A percentile compares a stretch with the other conserved stretches of the same genome.
These are phyloP conservation scores for Alectoria sarmentosa DNA, from an alignment of 495 filamentous ascomycete genomes.

Conservation along the genomic window DNA sequence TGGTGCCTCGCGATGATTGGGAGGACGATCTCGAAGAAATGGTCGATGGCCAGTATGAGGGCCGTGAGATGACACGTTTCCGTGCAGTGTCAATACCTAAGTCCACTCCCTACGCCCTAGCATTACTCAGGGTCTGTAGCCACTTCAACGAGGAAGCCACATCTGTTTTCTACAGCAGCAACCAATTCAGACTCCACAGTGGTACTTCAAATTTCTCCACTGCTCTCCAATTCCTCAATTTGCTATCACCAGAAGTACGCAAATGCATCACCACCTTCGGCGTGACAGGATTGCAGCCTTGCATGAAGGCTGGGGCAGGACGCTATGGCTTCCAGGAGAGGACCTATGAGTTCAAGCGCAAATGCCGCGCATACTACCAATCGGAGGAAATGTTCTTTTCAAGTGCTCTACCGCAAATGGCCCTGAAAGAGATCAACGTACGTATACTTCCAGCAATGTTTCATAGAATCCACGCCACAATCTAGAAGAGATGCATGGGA, in stretches of 20 bases:
- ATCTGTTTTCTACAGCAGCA: background rate
- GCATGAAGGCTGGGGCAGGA: background rate
- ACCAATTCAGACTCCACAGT: background rate
- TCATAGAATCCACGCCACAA: too few species aligned
- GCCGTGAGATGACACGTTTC: background rate
- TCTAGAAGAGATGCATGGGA: too few species aligned
- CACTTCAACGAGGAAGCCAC: background rate
- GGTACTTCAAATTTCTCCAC: background rate
- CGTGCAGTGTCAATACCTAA: background rate
- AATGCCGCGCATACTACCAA: background rate
- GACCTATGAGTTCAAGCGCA: background rate
- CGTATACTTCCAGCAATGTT: background rate
- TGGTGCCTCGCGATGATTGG: background rate
- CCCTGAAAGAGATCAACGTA: background rate
- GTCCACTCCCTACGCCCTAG: background rate
- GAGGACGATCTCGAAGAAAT: background rate
- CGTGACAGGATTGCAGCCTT: too few species aligned
- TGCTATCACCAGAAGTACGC: too few species aligned
- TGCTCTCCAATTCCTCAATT: background rate
- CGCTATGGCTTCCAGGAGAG: too few species aligned
- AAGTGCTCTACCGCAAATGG: background rate
- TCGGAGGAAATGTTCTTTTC: background rate
- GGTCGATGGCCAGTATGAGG: background rate
- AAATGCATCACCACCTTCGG: too few species aligned
- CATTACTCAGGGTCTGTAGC: background rate